Conservation (phyloP, 768 basidiomycete genomes). For the Xerocomellus intermedius region DNA sequence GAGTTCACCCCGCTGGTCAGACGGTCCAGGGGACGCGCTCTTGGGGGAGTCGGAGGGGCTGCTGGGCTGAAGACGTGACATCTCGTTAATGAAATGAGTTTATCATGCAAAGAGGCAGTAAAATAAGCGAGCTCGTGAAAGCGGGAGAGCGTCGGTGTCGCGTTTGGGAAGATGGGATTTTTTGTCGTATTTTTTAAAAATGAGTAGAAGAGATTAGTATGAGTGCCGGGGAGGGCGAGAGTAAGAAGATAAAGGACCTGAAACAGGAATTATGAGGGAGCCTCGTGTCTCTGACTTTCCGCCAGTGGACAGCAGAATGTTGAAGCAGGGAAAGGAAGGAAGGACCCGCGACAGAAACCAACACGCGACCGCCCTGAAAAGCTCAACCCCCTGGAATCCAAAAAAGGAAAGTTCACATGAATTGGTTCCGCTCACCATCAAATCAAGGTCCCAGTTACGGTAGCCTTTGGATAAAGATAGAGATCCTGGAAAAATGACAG, state of each 20-base stretch:
- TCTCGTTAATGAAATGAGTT: constrained; percentile 33
- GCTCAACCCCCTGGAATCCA: constrained; percentile 27
- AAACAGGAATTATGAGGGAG: constrained; percentile 31
- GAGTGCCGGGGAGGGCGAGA: constrained; percentile 16
- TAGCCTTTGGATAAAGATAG: not conserved
- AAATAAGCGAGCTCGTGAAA: constrained; percentile 30
- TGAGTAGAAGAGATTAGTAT: constrained; percentile 20
- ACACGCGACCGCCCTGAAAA: constrained; percentile 36
- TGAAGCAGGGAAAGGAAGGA: constrained; percentile 24
- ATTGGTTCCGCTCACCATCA: constrained; percentile 29
- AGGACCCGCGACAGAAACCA: constrained; percentile 13
- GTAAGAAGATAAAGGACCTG: constrained; percentile 22
- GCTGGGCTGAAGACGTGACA: constrained; percentile 36
- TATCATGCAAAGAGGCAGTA: constrained; percentile 31
- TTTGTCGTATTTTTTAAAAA: constrained; percentile 21
- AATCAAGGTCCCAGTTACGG: constrained; percentile 16
- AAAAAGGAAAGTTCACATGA: constrained; percentile 29
- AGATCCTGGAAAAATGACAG: not conserved
- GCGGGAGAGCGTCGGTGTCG: constrained; percentile 32
- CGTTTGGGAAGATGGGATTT: constrained; percentile 26
- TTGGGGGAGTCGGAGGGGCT: constrained; percentile 31
- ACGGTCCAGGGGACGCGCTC: constrained; percentile 27
- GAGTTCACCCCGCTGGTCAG: constrained; percentile 29
- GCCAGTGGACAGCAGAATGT: constrained; percentile 32
- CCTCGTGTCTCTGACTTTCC: constrained; percentile 52